Percentiles rank a stretch among this genome's conserved stretches.
Conservation (phyloP, 805 yeast species). For the Vanderwaltozyma polyspora region DNA sequence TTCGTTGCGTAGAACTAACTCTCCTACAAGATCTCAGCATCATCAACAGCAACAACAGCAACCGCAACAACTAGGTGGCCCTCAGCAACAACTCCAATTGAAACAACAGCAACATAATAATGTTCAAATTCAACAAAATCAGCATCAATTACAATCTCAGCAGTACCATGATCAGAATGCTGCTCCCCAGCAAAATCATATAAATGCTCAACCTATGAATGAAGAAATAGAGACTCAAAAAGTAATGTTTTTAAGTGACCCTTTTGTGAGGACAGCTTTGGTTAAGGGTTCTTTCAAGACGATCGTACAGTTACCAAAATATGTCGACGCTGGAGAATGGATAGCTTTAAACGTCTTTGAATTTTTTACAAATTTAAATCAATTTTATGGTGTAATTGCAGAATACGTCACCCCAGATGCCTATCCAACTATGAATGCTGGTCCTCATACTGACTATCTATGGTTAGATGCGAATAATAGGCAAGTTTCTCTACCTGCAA, state of each 20-base stretch:
- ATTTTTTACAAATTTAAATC: constrained; percentile 71
- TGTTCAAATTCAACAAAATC: constrained; percentile 12
- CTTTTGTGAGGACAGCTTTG: constrained; percentile 84
- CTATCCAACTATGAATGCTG: constrained; percentile 92
- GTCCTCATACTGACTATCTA: constrained; percentile 78
- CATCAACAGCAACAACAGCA: constrained; percentile 3
- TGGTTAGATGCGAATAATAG: constrained; percentile 82
- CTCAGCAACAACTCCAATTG: constrained; percentile 10
- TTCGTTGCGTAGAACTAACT: constrained; percentile 33
- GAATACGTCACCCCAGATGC: constrained; percentile 86
- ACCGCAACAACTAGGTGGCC: constrained; percentile 5
- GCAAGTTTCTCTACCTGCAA: constrained; percentile 79
- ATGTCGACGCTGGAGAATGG: constrained; percentile 94
- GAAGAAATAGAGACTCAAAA: constrained; percentile 17
- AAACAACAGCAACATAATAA: constrained; percentile 14
- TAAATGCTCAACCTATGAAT: constrained; percentile 5
- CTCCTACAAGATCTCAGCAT: constrained; percentile 14
- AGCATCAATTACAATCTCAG: constrained; percentile 4
- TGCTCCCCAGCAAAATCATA: constrained; percentile 1
- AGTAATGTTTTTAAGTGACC: constrained; percentile 69
- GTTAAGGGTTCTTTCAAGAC: constrained; percentile 96
- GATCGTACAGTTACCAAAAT: constrained; percentile 87
- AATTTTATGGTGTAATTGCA: constrained; percentile 80
- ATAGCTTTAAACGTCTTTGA: constrained; percentile 86
- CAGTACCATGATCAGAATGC: constrained; percentile 8